phyloP scores from a whole-genome alignment of 257 asterid genomes.

The Nicotiana knightiana region DNA sequence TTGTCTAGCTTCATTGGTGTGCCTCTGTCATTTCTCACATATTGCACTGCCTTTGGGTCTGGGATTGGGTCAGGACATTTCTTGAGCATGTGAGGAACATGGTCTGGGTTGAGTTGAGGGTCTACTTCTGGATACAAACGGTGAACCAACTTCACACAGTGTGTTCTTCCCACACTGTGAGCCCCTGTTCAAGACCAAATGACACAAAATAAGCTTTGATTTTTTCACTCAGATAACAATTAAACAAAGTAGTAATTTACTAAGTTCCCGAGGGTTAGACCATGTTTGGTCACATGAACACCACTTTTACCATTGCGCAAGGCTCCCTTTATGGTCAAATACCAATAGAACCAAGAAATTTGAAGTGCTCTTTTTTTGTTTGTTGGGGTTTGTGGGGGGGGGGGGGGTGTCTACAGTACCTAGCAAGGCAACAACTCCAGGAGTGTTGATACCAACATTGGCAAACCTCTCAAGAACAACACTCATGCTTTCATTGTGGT shows the following conservation, averaged over 20 bases:
- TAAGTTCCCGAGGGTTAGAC: no score
- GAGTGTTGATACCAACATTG: slow-evolving; percentile 57
- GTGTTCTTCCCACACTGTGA: slow-evolving; percentile 96
- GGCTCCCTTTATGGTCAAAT: not conserved
- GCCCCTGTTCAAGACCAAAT: slow-evolving; percentile 41
- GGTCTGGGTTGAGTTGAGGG: slow-evolving; percentile 69
- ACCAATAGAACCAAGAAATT: not conserved
- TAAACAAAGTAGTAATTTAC: no score
- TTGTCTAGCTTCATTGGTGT: slow-evolving; percentile 93
- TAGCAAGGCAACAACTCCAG: slow-evolving; percentile 88
- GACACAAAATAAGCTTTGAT: not conserved
- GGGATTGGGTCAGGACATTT: slow-evolving; percentile 93
- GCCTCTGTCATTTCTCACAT: slow-evolving; percentile 92
- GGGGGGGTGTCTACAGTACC: slow-evolving; percentile 29
- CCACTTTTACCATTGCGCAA: not conserved
- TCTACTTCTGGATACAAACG: slow-evolving; percentile 93
- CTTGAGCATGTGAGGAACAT: slow-evolving; percentile 86
- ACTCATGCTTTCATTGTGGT: slow-evolving; percentile 87
- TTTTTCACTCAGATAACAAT: not conserved
- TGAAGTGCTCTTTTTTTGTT: not conserved
- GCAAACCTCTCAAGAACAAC: slow-evolving; percentile 80
- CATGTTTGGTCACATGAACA: no score
- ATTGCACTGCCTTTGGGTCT: slow-evolving; percentile 96
- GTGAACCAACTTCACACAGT: slow-evolving; percentile 92
- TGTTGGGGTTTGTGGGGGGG: not conserved